phyloP scores from a whole-genome alignment of 192 early-diverging fungal genomes.

The Kickxella alabastrina region DNA sequence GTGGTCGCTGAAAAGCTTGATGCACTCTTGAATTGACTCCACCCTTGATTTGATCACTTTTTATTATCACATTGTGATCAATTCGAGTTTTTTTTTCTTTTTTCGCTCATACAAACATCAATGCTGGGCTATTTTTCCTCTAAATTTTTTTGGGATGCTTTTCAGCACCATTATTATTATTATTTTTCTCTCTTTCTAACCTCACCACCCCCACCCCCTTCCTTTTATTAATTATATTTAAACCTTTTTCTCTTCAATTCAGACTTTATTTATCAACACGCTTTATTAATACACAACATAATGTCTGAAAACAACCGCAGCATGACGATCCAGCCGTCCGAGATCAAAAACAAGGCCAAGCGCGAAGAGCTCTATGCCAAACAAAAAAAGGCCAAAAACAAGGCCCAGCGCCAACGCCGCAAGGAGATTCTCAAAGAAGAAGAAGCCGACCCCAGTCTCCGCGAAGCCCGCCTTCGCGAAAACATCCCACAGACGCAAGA shows the following conservation, averaged over 20 bases:
- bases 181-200: too few species aligned
- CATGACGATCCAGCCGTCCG: conserved; percentile 27
- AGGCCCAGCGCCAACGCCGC: conserved; percentile 69
- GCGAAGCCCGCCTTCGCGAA: conserved; percentile 75
- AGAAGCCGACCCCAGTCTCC: conserved; percentile 75
- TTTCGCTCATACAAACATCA: too few species aligned
- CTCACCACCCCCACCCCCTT: too few species aligned
- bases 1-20: conserved; percentile 43
- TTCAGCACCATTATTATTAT: background rate
- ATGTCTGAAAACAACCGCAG: conserved; percentile 21
- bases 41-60: too few species aligned
- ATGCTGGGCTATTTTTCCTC: too few species aligned
- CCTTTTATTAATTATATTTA: too few species aligned
- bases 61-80: too few species aligned
- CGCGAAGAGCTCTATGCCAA: conserved; percentile 75
- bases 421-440: conserved; percentile 75
- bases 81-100: too few species aligned
- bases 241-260: too few species aligned
- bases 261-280: too few species aligned
- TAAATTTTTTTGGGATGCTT: too few species aligned
- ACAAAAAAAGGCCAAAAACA: conserved; percentile 69
- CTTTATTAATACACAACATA: background rate
- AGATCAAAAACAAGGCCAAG: conserved; percentile 83
- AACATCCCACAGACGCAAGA: conserved; percentile 94
- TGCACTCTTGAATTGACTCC: too few species aligned